Evolutionary conservation across 2,329 filamentous ascomycete species (phyloP).

Genomic region (Fonsecaea monophora): DNA sequence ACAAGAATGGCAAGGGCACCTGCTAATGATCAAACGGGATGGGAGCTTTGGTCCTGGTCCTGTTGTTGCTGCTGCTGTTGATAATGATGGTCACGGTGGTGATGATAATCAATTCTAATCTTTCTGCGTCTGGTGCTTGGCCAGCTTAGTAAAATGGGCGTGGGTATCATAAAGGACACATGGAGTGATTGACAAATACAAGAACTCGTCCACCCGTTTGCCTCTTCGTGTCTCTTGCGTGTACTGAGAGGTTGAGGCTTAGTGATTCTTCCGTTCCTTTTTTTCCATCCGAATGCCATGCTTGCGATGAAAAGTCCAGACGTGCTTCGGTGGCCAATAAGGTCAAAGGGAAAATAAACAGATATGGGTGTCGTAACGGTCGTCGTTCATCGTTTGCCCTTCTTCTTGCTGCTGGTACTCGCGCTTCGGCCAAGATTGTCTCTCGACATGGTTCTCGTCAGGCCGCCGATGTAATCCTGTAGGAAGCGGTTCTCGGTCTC

Average conservation of each 20-base stretch:
- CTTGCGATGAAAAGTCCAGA: slow-evolving; percentile 13
- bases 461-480: slow-evolving; percentile 95
- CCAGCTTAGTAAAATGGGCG: slow-evolving; percentile 15
- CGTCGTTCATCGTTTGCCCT: slow-evolving; percentile 36
- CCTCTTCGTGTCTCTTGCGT: slow-evolving; percentile 11
- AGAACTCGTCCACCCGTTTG: slow-evolving; percentile 12
- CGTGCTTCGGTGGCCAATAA: slow-evolving; percentile 1
- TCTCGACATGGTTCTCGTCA: slow-evolving; percentile 75
- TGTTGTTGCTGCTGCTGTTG: not conserved
- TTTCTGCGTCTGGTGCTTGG: slow-evolving; percentile 10
- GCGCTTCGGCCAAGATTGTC: slow-evolving; percentile 52
- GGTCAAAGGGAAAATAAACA: slow-evolving; percentile 13
- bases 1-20: slow-evolving; percentile 14
- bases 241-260: slow-evolving; percentile 12
- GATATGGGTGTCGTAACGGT: slow-evolving; percentile 24
- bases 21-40: slow-evolving; percentile 8
- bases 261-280: not conserved
- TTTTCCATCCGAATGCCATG: slow-evolving; percentile 13
- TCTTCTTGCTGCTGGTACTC: slow-evolving; percentile 36
- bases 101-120: slow-evolving; percentile 9
- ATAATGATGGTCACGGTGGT: not conserved
- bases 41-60: not conserved
- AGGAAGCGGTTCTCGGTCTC: slow-evolving; percentile 97
- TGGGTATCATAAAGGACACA: slow-evolving; percentile 30
- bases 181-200: slow-evolving; percentile 16